Evolutionary conservation across 1,139 yeast species (phyloP).

Genomic region (Suhomyces taliae): DNA sequence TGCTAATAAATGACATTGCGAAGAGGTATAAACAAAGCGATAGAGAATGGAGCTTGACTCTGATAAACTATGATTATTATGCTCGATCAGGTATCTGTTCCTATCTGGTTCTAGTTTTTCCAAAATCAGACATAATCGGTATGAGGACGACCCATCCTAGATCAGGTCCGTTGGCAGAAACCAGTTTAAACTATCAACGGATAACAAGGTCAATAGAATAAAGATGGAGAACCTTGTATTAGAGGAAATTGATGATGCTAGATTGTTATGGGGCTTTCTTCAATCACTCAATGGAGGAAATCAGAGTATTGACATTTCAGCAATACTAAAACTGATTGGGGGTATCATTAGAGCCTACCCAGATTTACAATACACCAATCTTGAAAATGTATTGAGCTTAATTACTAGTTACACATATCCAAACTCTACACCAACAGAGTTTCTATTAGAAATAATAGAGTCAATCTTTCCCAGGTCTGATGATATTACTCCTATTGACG

Average conservation of each 20-base stretch:
- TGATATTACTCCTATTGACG: neutral
- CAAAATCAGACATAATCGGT: neutral
- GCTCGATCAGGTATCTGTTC: too few species aligned
- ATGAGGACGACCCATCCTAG: neutral
- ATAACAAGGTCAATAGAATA: neutral
- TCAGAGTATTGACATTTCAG: neutral
- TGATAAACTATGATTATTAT: too few species aligned
- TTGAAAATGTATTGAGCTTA: slow-evolving; percentile 9
- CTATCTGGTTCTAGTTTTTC: too few species aligned
- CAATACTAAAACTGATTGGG: neutral
- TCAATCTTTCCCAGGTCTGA: neutral
- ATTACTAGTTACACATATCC: slow-evolving; percentile 5
- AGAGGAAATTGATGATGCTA: slow-evolving; percentile 6
- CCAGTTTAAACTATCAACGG: neutral
- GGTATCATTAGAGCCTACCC: neutral
- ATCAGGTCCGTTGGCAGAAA: neutral
- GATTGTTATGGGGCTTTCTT: slow-evolving; percentile 5
- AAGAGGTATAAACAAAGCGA: neutral
- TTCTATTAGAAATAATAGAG: neutral
- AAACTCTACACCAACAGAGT: neutral
- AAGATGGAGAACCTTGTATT: neutral
- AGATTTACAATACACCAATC: slow-evolving; percentile 4
- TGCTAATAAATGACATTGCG: slow-evolving; percentile 29
- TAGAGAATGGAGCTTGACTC: neutral
- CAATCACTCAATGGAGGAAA: neutral